phyloP scores from a whole-genome alignment of 2,329 filamentous ascomycete species.

The Paraphaeosphaeria sporulosa region DNA sequence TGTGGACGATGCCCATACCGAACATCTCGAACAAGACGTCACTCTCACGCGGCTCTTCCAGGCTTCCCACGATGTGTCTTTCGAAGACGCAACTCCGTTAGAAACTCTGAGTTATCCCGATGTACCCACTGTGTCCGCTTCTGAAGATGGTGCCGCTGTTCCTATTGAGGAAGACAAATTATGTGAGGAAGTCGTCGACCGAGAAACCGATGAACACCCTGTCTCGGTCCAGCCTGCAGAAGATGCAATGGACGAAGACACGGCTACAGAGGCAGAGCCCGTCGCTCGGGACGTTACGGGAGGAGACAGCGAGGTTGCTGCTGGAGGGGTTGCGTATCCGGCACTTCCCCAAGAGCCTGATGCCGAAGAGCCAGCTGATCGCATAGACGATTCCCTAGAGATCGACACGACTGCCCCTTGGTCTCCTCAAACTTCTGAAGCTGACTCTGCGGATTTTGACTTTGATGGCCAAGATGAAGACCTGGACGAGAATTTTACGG shows the following conservation, averaged over 20 bases:
- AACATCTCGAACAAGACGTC: constrained; percentile 22
- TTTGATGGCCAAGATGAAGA: constrained; percentile 7
- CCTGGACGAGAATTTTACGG: constrained; percentile 35
- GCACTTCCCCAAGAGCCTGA: constrained; percentile 14
- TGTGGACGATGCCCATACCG: neutral
- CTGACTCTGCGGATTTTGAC: neutral
- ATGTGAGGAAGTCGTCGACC: neutral
- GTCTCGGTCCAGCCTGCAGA: neutral
- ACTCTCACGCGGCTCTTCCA: constrained; percentile 33
- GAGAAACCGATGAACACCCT: too few relatives aligned
- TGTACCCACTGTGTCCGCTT: neutral
- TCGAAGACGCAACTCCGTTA: neutral
- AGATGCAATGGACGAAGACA: neutral
- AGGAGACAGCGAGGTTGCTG: neutral
- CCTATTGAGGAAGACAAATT: neutral
- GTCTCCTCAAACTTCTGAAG: neutral
- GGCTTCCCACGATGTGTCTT: constrained; percentile 24
- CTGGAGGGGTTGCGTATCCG: constrained; percentile 22
- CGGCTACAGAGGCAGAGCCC: neutral
- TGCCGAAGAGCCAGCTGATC: neutral
- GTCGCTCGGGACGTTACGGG: neutral
- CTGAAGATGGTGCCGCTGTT: neutral
- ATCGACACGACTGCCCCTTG: neutral
- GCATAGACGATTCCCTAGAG: neutral
- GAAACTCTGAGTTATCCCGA: constrained; percentile 1